Base-by-base conservation (phyloP, 1,284 basidiomycete genomes). In the Ustilago shanxiensis region DNA sequence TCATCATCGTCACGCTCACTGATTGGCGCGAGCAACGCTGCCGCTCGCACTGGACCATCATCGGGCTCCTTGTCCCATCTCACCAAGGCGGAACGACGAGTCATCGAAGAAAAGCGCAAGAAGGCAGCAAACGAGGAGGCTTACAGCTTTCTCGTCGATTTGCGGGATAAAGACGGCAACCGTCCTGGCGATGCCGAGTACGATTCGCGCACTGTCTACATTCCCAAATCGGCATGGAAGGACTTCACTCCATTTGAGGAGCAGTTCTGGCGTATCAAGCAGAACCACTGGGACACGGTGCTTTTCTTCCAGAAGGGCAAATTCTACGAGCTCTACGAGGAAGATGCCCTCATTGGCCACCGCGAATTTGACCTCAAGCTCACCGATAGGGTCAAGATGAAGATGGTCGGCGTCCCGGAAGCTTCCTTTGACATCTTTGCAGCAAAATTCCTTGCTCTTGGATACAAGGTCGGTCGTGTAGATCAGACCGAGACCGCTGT, bases 301-400 rank as follows among this genome's bases (percentile, higher is more conserved):
- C 87, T 99, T 47, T 99, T 99, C 89, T 99, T 99, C 88, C 96
- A 99, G 87, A 98, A 91, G 91, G 95, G 94, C 69, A 88, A 87
- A 85, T 88, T 85, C 68, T 81, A 79, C 70, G 85, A 80, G 63
- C 66, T 84, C 51, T 86, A 86, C 72, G 84, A 86, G 60, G 85
- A 86, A 29, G 86, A 86, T 44, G 86, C 86, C 2, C 70, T 86
- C 35, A 86, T 86, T 22, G 86, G 83, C 5, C 86, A 86, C 60
- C 85, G 83, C 60, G 85, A 86, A 58, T 84, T 85, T 60, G 86
- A 86, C 60, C 79, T 86, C 66, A 86, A 86, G 77, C 89, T 95
- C 41, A 95, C 94, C 1, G 90, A 91, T 53, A 88, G 94, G 63
- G 95, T 98, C 64, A 99, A 98, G 87, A 99, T 99, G 97, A 95